phyloP scores from a whole-genome alignment of 495 filamentous ascomycete genomes.

The Hypoxylon fuscum region DNA sequence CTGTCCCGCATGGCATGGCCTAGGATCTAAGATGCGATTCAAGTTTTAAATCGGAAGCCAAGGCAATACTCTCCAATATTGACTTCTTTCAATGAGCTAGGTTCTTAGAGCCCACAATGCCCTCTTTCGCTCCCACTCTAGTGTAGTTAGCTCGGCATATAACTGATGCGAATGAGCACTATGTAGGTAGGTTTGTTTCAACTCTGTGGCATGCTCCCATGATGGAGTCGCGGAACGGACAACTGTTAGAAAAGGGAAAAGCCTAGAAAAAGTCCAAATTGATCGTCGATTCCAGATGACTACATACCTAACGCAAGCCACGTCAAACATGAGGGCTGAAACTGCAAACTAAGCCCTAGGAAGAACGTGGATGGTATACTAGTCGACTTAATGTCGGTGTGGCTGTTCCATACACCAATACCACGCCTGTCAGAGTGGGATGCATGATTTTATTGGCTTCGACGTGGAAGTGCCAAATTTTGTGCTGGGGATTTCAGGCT shows the following conservation, averaged over 20 bases:
- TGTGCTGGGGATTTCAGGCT: constrained; percentile 15
- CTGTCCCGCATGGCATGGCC: no score
- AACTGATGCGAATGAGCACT: background rate
- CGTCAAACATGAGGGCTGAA: constrained; percentile 37
- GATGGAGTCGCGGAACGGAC: constrained; percentile 25
- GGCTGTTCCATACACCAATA: constrained; percentile 23
- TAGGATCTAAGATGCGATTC: no score
- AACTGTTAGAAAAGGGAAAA: constrained; percentile 14
- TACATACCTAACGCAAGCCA: constrained; percentile 24
- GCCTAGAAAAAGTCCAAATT: constrained; percentile 5
- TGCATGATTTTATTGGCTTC: constrained; percentile 19
- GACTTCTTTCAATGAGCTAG: no score
- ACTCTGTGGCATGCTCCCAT: constrained; percentile 4
- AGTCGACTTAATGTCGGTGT: constrained; percentile 31
- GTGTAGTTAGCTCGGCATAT: no score
- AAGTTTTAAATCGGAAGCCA: background rate
- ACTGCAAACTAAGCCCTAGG: constrained; percentile 31
- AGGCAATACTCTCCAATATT: background rate
- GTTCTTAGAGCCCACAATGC: no score
- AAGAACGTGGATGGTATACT: constrained; percentile 33
- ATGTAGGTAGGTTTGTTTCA: constrained; percentile 7
- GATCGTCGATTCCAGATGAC: constrained; percentile 15
- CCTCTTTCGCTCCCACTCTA: no score
- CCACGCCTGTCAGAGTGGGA: constrained; percentile 10
- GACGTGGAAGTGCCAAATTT: background rate